These are phyloP conservation scores for Kwoniella heveanensis DNA, from an alignment of 768 basidiomycete species.

Conservation along the genomic window DNA sequence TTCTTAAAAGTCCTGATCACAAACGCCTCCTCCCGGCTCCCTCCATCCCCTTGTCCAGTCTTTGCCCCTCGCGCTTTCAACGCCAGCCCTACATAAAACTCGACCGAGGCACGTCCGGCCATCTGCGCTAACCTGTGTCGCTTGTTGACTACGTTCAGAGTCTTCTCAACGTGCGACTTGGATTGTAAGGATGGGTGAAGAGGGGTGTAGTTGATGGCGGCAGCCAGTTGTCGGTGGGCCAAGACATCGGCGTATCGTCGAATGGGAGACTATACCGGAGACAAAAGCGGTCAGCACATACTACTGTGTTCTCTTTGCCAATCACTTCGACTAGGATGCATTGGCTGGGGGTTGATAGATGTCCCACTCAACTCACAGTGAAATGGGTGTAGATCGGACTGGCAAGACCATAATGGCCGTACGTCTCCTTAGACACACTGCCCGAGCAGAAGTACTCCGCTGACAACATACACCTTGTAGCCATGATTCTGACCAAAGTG, in stretches of 20 bases:
- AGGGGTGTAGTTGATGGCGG: conserved; percentile 79
- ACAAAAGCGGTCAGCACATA: no score
- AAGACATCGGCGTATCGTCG: conserved; percentile 94
- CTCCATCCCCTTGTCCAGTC: conserved; percentile 52
- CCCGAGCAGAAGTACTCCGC: conserved; percentile 98
- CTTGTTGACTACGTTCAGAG: conserved; percentile 81
- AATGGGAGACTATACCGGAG: conserved; percentile 69
- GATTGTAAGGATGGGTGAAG: conserved; percentile 87
- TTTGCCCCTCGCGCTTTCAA: conserved; percentile 63
- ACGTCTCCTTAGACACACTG: conserved; percentile 85
- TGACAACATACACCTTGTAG: conserved; percentile 95
- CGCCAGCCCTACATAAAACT: conserved; percentile 95
- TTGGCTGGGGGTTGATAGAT: no score
- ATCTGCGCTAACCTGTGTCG: conserved; percentile 96
- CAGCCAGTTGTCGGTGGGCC: conserved; percentile 87
- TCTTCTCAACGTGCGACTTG: conserved; percentile 80
- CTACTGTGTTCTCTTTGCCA: no score
- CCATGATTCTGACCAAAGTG: conserved; percentile 97
- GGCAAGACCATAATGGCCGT: conserved; percentile 97
- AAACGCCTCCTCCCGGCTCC: conserved; percentile 52
- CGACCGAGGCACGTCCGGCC: conserved; percentile 93
- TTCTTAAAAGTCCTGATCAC: conserved; percentile 94
- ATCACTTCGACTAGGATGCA: no score
- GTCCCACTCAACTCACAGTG: conserved; percentile 63
- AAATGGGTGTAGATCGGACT: conserved; percentile 97